phyloP scores from a whole-genome alignment of 1,139 yeast genomes.

The Lodderomyces beijingensis region DNA sequence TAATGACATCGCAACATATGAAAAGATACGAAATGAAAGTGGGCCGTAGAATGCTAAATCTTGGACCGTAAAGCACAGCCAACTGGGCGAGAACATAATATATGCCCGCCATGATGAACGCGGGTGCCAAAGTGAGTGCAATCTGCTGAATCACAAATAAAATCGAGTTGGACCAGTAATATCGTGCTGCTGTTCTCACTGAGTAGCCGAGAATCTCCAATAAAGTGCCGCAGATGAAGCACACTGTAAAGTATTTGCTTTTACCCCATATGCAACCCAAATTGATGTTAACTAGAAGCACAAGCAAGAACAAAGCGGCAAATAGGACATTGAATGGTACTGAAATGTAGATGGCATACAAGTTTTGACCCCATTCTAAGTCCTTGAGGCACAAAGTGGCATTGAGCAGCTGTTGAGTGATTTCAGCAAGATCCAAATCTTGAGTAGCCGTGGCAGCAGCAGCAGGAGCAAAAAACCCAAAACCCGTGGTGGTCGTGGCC shows the following conservation, averaged over 20 bases:
- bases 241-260: slow-evolving; percentile 69
- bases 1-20: slow-evolving; percentile 28
- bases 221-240: slow-evolving; percentile 56
- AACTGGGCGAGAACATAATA: slow-evolving; percentile 34
- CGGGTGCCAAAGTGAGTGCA: slow-evolving; percentile 35
- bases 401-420: slow-evolving; percentile 27
- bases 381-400: slow-evolving; percentile 30
- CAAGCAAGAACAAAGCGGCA: slow-evolving; percentile 18
- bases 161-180: slow-evolving; percentile 22
- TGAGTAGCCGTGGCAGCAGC: slow-evolving; percentile 1
- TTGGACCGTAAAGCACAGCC: slow-evolving; percentile 26
- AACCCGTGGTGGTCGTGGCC: not conserved
- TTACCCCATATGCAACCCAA: slow-evolving; percentile 27
- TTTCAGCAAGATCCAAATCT: slow-evolving; percentile 20
- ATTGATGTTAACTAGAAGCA: slow-evolving; percentile 19
- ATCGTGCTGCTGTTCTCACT: slow-evolving; percentile 49
- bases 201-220: slow-evolving; percentile 70
- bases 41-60: slow-evolving; percentile 25
- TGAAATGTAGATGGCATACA: slow-evolving; percentile 29
- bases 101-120: slow-evolving; percentile 38
- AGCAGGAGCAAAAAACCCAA: too few relatives aligned
- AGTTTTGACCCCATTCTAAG: slow-evolving; percentile 21
- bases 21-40: slow-evolving; percentile 34
- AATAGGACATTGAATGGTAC: slow-evolving; percentile 23
- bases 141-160: slow-evolving; percentile 32